Base-by-base conservation (phyloP, 2,329 filamentous ascomycete genomes). In the Clarireedia hainanense region DNA sequence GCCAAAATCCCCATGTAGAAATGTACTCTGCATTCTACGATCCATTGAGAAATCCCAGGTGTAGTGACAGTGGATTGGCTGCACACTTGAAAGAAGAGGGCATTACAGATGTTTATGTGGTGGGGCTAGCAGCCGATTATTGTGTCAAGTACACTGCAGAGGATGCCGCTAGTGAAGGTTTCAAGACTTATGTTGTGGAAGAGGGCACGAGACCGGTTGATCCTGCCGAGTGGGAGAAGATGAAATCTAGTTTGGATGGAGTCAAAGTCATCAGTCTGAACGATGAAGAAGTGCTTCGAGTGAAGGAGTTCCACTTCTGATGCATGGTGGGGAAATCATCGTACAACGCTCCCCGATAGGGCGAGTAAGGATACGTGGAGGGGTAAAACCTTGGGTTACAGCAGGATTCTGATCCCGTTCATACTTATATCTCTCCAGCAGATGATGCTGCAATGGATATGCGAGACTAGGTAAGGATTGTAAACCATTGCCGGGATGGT, bases 21-120 rank as follows among this genome's bases (percentile, higher is more conserved):
- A 96, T 96, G 88, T 97, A 96, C 73, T 92, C 87, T 59, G 91
- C 86, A 0, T 97, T 99, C 65, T 85, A 86, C 58, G 88, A 91
- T 67, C 88, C 89, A 0, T 92, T 96, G 64, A 72, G 72, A 40
- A 76, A 77, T 5, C 83, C 84, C 1, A 73, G 73, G 34, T 75
- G 86, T 14, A 75, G 74, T 26, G 82, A 85, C 64, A 85, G 80
- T 65, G 84, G 84, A 14, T 74, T 97, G 26, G 79, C 77, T 1
- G 73, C 67, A 1, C 67, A 75, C 48, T 70, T 99, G 63, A 76
- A 70, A 51, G 75, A 75, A 2, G 74, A 74, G 15, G 75, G 72
- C 0, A 75, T 95, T 27, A 90, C 88, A 5, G 80, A 95, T 69
- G 88, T 96, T 5, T 96, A 85, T 69, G 81, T 94, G 23, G 90